phyloP scores from a whole-genome alignment of 2,329 filamentous ascomycete species.

The Stemphylium beticola region DNA sequence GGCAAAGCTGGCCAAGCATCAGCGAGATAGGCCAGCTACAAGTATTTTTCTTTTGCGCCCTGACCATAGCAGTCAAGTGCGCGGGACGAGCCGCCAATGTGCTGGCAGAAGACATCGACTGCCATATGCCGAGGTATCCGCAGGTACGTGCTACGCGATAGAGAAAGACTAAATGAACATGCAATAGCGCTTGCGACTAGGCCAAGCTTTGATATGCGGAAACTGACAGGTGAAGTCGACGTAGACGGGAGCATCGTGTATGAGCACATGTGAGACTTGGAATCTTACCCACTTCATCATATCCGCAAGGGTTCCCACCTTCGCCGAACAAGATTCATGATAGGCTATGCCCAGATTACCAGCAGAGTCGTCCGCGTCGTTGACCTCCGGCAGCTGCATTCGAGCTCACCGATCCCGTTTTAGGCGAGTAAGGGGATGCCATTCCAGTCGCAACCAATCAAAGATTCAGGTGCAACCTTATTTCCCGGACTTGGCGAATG shows the following conservation, averaged over 20 bases:
- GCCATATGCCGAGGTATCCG: neutral
- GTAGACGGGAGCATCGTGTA: neutral
- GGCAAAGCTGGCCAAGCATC: neutral
- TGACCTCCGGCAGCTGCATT: conserved; percentile 10
- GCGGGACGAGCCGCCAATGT: conserved; percentile 33
- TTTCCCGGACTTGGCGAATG: conserved; percentile 10
- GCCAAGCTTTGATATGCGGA: neutral
- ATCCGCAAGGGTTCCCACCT: conserved; percentile 4
- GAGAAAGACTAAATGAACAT: neutral
- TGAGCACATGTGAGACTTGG: neutral
- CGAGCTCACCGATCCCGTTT: conserved; percentile 16
- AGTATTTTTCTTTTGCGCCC: conserved; percentile 12
- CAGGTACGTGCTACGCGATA: neutral
- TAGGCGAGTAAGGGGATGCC: conserved; percentile 10
- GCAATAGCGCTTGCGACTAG: neutral
- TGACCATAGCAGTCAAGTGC: conserved; percentile 13
- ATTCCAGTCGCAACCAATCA: conserved; percentile 21
- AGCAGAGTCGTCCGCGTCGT: conserved; percentile 10
- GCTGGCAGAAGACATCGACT: neutral
- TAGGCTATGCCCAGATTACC: conserved; percentile 24
- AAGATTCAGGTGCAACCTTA: neutral
- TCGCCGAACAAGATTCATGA: conserved; percentile 11
- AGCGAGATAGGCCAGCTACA: neutral
- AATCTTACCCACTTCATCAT: neutral
- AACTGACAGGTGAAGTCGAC: neutral